Evolutionary conservation across 129 eudicot genomes (phyloP).

Genomic region (Logfia minima): DNA sequence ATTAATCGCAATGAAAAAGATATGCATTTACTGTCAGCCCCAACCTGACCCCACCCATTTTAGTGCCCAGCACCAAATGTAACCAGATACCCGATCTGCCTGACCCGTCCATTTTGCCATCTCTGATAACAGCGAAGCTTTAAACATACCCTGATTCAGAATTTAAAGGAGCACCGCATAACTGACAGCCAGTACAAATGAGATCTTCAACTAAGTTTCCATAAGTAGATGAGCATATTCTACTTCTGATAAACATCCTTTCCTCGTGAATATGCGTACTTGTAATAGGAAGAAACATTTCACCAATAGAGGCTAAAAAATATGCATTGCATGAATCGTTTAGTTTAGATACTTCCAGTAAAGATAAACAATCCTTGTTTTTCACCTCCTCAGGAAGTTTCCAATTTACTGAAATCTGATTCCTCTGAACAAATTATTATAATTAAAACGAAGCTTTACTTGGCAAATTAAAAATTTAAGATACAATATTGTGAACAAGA

Average conservation of each 20-base stretch:
- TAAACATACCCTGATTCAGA: slow-evolving; percentile 59
- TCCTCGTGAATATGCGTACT: slow-evolving; percentile 50
- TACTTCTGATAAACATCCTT: slow-evolving; percentile 65
- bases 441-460: neutral
- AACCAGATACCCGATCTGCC: neutral
- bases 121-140: slow-evolving; percentile 8
- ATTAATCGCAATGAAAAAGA: neutral
- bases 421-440: slow-evolving; percentile 37
- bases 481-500: neutral
- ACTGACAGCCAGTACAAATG: slow-evolving; percentile 69
- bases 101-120: neutral
- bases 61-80: neutral
- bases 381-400: slow-evolving; percentile 51
- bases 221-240: slow-evolving; percentile 44
- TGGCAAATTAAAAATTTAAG: neutral
- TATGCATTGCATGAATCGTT: slow-evolving; percentile 46
- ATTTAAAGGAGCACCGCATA: slow-evolving; percentile 68
- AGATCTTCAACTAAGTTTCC: slow-evolving; percentile 58
- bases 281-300: slow-evolving; percentile 68
- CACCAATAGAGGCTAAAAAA: slow-evolving; percentile 73
- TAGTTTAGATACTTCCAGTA: slow-evolving; percentile 52
- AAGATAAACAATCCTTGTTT: slow-evolving; percentile 48
- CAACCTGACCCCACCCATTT: neutral
- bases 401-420: slow-evolving; percentile 58
- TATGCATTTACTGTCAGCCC: neutral